A percentile compares a stretch with the other conserved stretches of the same genome.
These are phyloP conservation scores for Fusarium compactum DNA, from an alignment of 2,329 filamentous ascomycete genomes.

Conservation along the genomic window DNA sequence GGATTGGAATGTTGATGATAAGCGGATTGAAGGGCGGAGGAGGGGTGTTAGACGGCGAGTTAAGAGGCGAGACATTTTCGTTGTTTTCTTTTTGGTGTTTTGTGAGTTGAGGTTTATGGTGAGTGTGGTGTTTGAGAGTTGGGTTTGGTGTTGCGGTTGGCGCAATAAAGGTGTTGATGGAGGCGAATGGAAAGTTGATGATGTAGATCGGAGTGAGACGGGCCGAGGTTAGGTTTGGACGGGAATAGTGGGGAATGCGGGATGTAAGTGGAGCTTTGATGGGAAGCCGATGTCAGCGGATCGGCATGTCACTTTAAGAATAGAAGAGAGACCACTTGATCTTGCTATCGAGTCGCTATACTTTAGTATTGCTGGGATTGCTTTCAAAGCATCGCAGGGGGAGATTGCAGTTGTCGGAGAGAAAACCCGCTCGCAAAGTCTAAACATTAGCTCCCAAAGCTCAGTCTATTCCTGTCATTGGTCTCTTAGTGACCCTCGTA, in stretches of 20 bases:
- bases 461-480: too few relatives aligned
- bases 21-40: slow-evolving; percentile 49
- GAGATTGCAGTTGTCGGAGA: too few relatives aligned
- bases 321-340: too few relatives aligned
- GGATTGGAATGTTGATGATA: slow-evolving; percentile 57
- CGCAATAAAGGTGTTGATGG: neutral
- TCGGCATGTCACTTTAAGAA: too few relatives aligned
- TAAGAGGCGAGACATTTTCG: slow-evolving; percentile 42
- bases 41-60: slow-evolving; percentile 33
- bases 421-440: too few relatives aligned
- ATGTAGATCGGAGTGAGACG: slow-evolving; percentile 33
- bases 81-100: slow-evolving; percentile 21
- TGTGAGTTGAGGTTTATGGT: neutral
- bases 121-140: neutral
- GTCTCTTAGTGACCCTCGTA: too few relatives aligned
- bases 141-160: neutral
- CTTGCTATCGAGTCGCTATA: too few relatives aligned
- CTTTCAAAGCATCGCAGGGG: too few relatives aligned
- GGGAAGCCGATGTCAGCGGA: too few relatives aligned
- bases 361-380: too few relatives aligned
- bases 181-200: slow-evolving; percentile 10
- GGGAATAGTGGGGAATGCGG: slow-evolving; percentile 5
- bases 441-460: too few relatives aligned
- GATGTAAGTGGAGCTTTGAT: neutral
- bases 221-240: slow-evolving; percentile 36